Evolutionary conservation across 1,139 yeast species (phyloP).

Genomic region (Saccharomyces hybrid): DNA sequence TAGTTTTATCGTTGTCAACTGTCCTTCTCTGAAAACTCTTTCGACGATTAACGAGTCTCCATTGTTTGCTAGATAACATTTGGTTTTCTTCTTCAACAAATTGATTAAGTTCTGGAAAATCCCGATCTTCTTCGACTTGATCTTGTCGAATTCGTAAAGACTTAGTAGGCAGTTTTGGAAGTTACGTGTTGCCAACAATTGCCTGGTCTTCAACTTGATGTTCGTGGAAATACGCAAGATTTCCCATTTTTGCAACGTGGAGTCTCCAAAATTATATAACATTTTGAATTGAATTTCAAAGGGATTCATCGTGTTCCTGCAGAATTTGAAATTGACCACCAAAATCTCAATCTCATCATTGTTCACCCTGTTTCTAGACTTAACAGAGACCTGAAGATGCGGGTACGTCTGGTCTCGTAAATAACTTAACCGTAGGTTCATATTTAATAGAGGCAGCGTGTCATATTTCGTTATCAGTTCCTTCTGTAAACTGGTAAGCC

Average conservation of each 20-base stretch:
- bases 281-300: neutral
- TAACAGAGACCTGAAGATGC: slow-evolving; percentile 4
- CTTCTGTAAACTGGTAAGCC: neutral
- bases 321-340: neutral
- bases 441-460: slow-evolving; percentile 23
- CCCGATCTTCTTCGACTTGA: neutral
- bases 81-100: neutral
- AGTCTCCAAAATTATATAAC: neutral
- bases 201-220: neutral
- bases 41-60: neutral
- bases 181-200: neutral
- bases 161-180: neutral
- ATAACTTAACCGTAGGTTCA: slow-evolving; percentile 17
- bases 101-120: neutral
- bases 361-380: slow-evolving; percentile 1
- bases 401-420: slow-evolving; percentile 11
- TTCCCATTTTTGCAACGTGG: neutral
- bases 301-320: neutral
- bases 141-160: slow-evolving; percentile 4
- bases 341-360: neutral
- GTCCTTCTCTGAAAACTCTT: neutral
- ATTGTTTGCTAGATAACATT: neutral
- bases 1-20: neutral
- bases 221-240: neutral
- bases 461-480: slow-evolving; percentile 19